Conservation (phyloP, 2,329 filamentous ascomycete species). For the Alternaria atra region DNA sequence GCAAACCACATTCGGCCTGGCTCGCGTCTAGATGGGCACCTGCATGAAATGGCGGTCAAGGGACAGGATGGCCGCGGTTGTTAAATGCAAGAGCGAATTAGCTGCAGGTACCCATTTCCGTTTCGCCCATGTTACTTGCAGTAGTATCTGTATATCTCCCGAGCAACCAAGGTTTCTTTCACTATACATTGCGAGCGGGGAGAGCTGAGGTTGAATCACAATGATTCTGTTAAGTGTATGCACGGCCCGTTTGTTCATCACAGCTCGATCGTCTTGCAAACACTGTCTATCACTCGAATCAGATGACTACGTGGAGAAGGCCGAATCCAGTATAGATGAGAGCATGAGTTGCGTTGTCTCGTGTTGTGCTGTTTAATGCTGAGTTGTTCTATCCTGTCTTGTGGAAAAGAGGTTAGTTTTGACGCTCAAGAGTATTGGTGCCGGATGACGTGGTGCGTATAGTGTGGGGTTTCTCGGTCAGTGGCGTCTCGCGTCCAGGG, state of each 20-base stretch:
- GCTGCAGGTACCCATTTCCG: conserved; percentile 16
- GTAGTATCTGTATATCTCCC: conserved; percentile 6
- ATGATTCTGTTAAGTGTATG: neutral
- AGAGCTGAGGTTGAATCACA: neutral
- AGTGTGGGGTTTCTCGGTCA: neutral
- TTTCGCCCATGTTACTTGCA: neutral
- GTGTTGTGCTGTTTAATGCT: neutral
- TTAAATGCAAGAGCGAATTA: conserved; percentile 7
- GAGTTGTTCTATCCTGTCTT: neutral
- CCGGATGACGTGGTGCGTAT: conserved; percentile 4
- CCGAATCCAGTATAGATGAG: neutral
- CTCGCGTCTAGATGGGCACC: conserved; percentile 7
- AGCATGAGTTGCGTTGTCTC: neutral
- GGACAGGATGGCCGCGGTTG: conserved; percentile 6
- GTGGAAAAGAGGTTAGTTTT: neutral
- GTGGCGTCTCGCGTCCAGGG: neutral
- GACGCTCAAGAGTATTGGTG: conserved; percentile 2
- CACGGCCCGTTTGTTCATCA: neutral
- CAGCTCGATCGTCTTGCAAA: neutral
- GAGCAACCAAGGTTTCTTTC: neutral
- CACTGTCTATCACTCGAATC: neutral
- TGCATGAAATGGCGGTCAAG: conserved; percentile 28
- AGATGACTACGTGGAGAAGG: neutral
- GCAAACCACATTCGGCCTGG: conserved; percentile 5
- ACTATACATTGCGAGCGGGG: neutral